Evolutionary conservation across 805 yeast genomes (phyloP), one percentile per base, ranked within the genome.

Genomic region (Zygotorulaspora sp.): DNA sequence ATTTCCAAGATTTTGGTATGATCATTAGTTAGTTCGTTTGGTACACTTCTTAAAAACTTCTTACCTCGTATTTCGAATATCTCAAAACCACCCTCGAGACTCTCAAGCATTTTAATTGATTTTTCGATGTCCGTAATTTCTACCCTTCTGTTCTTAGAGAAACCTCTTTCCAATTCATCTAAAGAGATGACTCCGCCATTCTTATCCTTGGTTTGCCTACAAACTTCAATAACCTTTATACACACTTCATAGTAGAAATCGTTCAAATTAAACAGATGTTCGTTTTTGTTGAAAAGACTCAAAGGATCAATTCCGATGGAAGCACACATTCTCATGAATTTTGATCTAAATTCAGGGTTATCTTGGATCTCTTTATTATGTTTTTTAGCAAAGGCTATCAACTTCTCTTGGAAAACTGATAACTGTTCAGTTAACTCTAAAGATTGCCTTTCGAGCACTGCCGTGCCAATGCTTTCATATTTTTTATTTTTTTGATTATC

Each of bases 291-390:
- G 39, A 62, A 63, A n/a, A 65, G 39, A 41, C 58, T 36, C 18
- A 89, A 58, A 0, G 96, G 92, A 57, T 89, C 96, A 13, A 88
- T 80, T 1, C 96, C 96, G 19, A 88, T 79, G 48, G 80, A 75
- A 3, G 73, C 66, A 52, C 96, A 87, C 66, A 89, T 79, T 41
- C 74, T 72, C 24, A 85, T 77, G 58, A 88, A 86, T 54, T 84
- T 80, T 19, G 72, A 65, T 20, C 94, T 67, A 51, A 87, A 74
- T 40, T 76, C 76, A 0, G 80, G 70, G 55, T 84, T 80, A 32
- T 67, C 68, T 36, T 74, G 63, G 30, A 89, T 78, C 47, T 83
- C 87, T 6, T 70, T 68, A 8, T 80, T 78, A 55, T 88, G 87
- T 15, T 79, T 81, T 27, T 67, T 68, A 10, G 92, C 87, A 61